Evolutionary conservation across 164 flowering plant species (phyloP).

Genomic region (Buxus sempervirens): DNA sequence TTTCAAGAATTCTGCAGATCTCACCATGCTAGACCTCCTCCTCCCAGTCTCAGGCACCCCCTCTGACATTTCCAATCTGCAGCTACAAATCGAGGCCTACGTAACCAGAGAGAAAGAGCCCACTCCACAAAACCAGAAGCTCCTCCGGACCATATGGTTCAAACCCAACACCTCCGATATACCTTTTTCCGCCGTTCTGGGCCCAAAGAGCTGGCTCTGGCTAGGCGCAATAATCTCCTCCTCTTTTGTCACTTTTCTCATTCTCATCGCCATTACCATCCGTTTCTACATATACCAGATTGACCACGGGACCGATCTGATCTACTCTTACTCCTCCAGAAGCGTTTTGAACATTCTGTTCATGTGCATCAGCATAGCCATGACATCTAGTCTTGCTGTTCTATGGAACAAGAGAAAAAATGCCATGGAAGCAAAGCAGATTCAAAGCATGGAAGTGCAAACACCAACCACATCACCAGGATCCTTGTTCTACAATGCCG

Average conservation of each 20-base stretch:
- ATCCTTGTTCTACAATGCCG: conserved; percentile 28
- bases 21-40: conserved; percentile 70
- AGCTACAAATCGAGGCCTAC: conserved; percentile 68
- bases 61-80: conserved; percentile 32
- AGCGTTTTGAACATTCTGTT: conserved; percentile 37
- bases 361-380: conserved; percentile 43
- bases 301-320: conserved; percentile 43
- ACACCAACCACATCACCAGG: conserved; percentile 34
- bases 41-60: conserved; percentile 45
- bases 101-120: conserved; percentile 63
- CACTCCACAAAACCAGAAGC: conserved; percentile 15
- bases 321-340: conserved; percentile 31
- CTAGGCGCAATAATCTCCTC: conserved; percentile 62
- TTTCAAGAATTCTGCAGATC: conserved; percentile 54
- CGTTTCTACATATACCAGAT: conserved; percentile 62
- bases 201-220: conserved; percentile 76
- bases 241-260: conserved; percentile 55
- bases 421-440: conserved; percentile 37
- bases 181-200: conserved; percentile 54
- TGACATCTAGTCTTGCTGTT: conserved; percentile 38
- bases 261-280: conserved; percentile 46
- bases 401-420: conserved; percentile 56
- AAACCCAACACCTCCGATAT: conserved; percentile 46
- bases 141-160: conserved; percentile 48
- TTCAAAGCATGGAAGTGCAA: conserved; percentile 31